Evolutionary conservation across 106 monocot species (phyloP).

Genomic region (Dendrobium huoshanense): DNA sequence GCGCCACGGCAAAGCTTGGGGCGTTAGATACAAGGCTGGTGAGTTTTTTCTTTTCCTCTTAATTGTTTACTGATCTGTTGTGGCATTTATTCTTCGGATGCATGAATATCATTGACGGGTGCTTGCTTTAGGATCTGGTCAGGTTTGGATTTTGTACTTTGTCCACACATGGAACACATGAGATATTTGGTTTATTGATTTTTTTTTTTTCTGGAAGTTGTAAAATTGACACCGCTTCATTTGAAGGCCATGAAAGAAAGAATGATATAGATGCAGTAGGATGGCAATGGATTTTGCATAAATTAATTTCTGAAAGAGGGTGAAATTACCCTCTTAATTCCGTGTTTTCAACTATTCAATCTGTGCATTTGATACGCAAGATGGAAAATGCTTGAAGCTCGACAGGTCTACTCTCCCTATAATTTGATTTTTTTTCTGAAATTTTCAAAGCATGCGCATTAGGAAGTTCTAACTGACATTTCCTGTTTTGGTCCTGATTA

Average conservation of each 20-base stretch:
- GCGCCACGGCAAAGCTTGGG: conserved; percentile 93
- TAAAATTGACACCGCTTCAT: background rate
- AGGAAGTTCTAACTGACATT: background rate
- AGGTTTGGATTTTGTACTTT: background rate
- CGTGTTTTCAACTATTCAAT: background rate
- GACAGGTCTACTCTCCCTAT: background rate
- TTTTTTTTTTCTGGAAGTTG: background rate
- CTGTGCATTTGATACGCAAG: background rate
- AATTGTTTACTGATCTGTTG: background rate
- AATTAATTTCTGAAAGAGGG: background rate
- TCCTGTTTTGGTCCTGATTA: background rate
- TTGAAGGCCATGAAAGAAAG: background rate
- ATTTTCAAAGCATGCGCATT: background rate
- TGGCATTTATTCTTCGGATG: too few relatives aligned
- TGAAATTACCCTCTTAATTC: background rate
- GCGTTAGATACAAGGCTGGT: conserved; percentile 82
- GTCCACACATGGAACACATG: background rate
- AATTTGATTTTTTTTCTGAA: background rate
- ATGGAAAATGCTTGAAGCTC: background rate
- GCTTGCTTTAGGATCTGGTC: background rate
- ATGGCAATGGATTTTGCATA: background rate
- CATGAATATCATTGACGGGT: background rate
- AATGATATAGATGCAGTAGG: background rate
- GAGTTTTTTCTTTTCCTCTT: conserved; percentile 4
- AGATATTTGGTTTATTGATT: background rate